Evolutionary conservation across 768 basidiomycete species (phyloP), one percentile per base, ranked within the genome.

Genomic region (Chalciporus chontae): DNA sequence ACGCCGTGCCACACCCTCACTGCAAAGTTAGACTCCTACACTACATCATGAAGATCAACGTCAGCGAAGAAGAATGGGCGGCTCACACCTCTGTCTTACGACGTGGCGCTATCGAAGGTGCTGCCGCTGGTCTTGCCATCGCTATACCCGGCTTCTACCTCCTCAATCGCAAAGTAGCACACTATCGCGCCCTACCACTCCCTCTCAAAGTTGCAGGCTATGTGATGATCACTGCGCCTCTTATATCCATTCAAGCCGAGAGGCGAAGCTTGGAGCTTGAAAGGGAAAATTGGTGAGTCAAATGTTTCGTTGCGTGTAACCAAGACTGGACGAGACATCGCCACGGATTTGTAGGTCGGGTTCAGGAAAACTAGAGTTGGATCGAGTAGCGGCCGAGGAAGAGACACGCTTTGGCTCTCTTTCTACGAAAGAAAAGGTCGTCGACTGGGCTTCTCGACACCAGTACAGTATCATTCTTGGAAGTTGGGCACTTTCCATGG

Each of bases 391-490:
- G 1, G 63, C 52, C 1, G 49, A 42, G 10, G 57, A 63, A 40
- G 69, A 76, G 39, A 67, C 63, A 17, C 66, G 71, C 41, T 87
- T 87, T 79, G 70, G 75, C 11, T 53, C 61, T 2, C 57, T 90
- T 60, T 67, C 75, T 2, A 57, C 71, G 7, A 66, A 55, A 23
- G 76, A 86, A 29, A 87, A 87, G 61, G 52, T 77, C 18, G 60
- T 68, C 4, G 84, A 89, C 57, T 88, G 84, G 78, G 79, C 81
- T 1, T 63, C 60, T 15, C 75, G 84, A 13, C 84, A 89, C 56
- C 78, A 89, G 62, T 90, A 85, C 54, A 78, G 79, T 43, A 68
- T 89, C 57, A 90, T 92, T 48, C 73, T 86, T 23, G 84, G 83
- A 24, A 78, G 83, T 38, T 91, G 90, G 90, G 86, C 83, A 1